A percentile compares a stretch with the other conserved stretches of the same genome.
These are phyloP conservation scores for Boletus bicolor DNA, from an alignment of 768 basidiomycete species.

Conservation along the genomic window DNA sequence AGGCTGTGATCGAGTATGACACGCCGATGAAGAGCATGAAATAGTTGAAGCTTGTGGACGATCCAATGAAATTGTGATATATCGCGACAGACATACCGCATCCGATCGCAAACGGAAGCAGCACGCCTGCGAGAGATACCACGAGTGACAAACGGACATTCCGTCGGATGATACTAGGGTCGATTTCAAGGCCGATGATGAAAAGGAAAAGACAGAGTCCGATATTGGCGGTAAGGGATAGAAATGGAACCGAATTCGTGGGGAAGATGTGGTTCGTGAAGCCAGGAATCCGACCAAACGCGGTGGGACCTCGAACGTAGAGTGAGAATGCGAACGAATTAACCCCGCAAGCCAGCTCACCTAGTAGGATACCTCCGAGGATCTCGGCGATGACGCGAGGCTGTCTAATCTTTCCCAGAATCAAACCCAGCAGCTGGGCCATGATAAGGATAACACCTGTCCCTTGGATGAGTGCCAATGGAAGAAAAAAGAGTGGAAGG, in stretches of 20 bases:
- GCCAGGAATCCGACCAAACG: constrained; percentile 78
- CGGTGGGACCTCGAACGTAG: constrained; percentile 40
- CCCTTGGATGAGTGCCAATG: background rate
- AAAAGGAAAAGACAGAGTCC: constrained; percentile 89
- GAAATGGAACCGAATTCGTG: constrained; percentile 58
- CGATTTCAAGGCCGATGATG: constrained; percentile 91
- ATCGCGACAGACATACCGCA: constrained; percentile 70
- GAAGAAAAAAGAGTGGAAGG: too few relatives aligned
- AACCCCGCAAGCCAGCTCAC: constrained; percentile 31
- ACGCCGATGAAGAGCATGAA: constrained; percentile 96
- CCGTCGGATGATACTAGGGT: constrained; percentile 70
- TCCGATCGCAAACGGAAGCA: constrained; percentile 85
- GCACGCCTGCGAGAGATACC: constrained; percentile 79
- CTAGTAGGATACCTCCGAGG: constrained; percentile 84
- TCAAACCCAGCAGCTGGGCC: constrained; percentile 67
- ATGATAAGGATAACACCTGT: constrained; percentile 76
- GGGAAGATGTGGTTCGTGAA: constrained; percentile 91
- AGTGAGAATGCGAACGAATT: constrained; percentile 48
- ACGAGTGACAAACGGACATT: constrained; percentile 63
- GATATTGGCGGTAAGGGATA: constrained; percentile 86
- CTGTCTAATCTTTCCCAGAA: constrained; percentile 70
- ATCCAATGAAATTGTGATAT: constrained; percentile 69
- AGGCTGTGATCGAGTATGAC: constrained; percentile 85
- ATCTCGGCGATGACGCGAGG: constrained; percentile 95
- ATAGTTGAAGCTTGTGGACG: constrained; percentile 64